Base-by-base conservation (phyloP, 139 green algal species). In the Volvox africanus region DNA sequence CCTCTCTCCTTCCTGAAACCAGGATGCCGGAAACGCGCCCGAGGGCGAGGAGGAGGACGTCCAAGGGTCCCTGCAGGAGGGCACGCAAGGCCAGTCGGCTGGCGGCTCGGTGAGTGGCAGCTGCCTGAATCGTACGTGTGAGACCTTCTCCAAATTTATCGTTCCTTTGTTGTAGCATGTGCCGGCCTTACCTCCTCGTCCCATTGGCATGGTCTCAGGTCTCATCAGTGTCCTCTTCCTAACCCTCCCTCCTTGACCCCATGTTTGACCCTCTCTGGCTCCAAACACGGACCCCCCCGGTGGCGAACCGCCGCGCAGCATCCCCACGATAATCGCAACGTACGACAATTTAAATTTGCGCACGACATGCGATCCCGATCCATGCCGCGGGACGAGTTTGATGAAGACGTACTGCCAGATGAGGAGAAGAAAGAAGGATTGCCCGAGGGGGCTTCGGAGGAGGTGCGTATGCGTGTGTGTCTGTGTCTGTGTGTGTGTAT, bases 331-430 rank as follows among this genome's bases (percentile, higher is more conserved):
- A 3, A 13, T 0, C 83, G 83, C 83, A 81, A 37, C 26, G 83
- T 89, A 33, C 83, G 83, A 35, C 83, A 89, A 21, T 89, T 89
- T 65, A 80, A 80, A 65, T 80, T 81, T n/a, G 83, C 83, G 13
- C 35, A 62, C 1, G 33, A 65, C 62, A 78, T 62, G 30, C 81
- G 61, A n/a, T 19, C 32, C 0, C 36, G 69, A 17, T 67, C 67
- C 83, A 68, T 88, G 28, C 36, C 80, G n/a, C 50, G 80, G 14
- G 85, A 88, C 24, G 24, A 84, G 36, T 18, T 82, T 37, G 44
- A 73, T 18, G 85, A 89, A 50, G 85, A 89, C 69, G 37, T 68
- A 37, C 18, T 65, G 36, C 37, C 35, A 71, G 85, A 32, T 2
- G 37, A 33, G 17, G 37, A 24, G 24, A 22, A 5, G 65, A 73